Conservation (phyloP, 2,329 filamentous ascomycete species). For the Leptographium radiaticola region DNA sequence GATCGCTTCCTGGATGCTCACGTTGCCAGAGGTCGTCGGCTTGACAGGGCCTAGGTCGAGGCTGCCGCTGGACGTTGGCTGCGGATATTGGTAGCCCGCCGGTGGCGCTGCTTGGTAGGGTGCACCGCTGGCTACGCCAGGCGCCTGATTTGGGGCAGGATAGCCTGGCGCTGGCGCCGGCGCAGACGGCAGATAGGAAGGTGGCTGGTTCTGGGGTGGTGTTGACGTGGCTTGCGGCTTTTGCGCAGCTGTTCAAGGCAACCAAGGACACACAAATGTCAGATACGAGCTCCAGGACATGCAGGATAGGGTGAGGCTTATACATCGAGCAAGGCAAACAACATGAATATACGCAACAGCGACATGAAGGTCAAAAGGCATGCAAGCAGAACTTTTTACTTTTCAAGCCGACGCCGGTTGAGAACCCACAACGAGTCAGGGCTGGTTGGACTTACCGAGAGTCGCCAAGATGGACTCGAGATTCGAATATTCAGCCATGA, state of each 20-base stretch:
- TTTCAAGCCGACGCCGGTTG: neutral
- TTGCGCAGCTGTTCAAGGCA: slow-evolving; percentile 12
- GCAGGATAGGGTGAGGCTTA: neutral
- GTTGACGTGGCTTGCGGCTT: slow-evolving; percentile 6
- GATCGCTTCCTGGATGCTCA: slow-evolving; percentile 74
- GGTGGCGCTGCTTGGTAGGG: slow-evolving; percentile 1
- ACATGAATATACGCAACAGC: neutral
- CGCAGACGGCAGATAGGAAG: slow-evolving; percentile 5
- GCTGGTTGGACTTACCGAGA: slow-evolving; percentile 11
- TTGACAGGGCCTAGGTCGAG: slow-evolving; percentile 68
- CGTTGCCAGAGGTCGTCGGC: slow-evolving; percentile 65
- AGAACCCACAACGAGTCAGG: neutral
- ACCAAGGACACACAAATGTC: slow-evolving; percentile 4
- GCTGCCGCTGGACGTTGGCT: slow-evolving; percentile 60
- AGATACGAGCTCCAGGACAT: slow-evolving; percentile 4
- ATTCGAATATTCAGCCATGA: slow-evolving; percentile 5
- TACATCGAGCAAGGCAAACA: neutral
- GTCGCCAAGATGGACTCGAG: slow-evolving; percentile 15
- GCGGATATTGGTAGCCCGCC: slow-evolving; percentile 29
- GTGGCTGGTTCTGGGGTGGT: slow-evolving; percentile 6
- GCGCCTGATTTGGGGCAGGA: neutral
- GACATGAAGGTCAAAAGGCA: neutral
- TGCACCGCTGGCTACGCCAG: slow-evolving; percentile 5
- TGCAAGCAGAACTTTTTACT: slow-evolving; percentile 1
- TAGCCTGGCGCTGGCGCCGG: slow-evolving; percentile 11